These are phyloP conservation scores for Oxyria digyna DNA, from an alignment of 148 eudicot species.

Conservation along the genomic window DNA sequence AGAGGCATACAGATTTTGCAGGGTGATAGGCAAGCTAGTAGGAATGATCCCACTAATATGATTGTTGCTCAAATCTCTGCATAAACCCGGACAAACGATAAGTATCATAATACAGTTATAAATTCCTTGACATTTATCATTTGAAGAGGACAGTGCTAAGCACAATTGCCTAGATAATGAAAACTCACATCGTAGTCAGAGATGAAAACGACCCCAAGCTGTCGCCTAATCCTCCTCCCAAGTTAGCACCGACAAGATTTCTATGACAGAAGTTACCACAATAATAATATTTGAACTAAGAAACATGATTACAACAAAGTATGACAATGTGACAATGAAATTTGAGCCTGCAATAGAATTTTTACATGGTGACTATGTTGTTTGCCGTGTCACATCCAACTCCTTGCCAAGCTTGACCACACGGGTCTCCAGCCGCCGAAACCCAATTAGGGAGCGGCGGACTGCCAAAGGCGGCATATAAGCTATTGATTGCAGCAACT, in stretches of 20 bases:
- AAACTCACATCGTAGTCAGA: conserved; percentile 46
- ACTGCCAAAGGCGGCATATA: conserved; percentile 65
- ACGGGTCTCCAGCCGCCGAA: conserved; percentile 74
- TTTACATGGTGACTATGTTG: conserved; percentile 61
- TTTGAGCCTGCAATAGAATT: not conserved
- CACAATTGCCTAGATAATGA: not conserved
- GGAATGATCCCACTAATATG: conserved; percentile 83
- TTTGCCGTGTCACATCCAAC: conserved; percentile 40
- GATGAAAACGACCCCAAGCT: conserved; percentile 63
- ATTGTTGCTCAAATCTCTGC: conserved; percentile 81
- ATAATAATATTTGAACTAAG: too few species aligned
- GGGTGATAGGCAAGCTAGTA: conserved; percentile 51
- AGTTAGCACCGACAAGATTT: conserved; percentile 47
- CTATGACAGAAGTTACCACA: conserved; percentile 21
- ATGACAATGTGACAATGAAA: not conserved
- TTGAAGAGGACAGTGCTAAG: not conserved
- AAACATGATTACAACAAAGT: not conserved
- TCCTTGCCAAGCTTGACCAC: conserved; percentile 81
- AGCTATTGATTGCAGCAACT: conserved; percentile 80
- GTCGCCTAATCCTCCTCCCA: conserved; percentile 75
- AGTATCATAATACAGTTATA: not conserved
- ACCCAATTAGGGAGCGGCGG: conserved; percentile 80
- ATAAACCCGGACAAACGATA: conserved; percentile 13
- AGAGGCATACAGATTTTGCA: conserved; percentile 49
- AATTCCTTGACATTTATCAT: not conserved